Evolutionary conservation across 2,329 filamentous ascomycete genomes (phyloP), one percentile per base, ranked within the genome.

Genomic region (Microcera coccophila): DNA sequence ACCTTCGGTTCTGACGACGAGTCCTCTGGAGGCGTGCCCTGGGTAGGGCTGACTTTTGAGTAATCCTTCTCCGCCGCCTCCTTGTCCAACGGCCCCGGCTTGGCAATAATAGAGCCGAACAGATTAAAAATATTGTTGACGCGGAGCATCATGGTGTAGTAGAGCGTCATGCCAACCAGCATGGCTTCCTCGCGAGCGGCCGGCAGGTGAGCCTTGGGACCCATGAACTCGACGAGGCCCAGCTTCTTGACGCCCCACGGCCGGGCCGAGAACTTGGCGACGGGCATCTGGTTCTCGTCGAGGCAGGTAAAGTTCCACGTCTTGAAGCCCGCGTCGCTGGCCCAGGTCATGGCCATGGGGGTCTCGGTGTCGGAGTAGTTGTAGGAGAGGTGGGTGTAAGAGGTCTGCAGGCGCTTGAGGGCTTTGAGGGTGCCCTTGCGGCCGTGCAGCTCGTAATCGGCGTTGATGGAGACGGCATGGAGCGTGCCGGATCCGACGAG

Each of bases 241-340:
- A 53, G 18, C 4, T 54, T 53, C 17, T 40, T 46, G 2, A 47
- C 16, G 7, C 45, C 41, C 39, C 47, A 55, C 2, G 19, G 15
- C 18, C 48, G 47, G 3, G 53, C 45, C 0, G 49, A 45, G 36
- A 55, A 57, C n/a, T 36, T 52, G 14, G 54, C 54, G 1, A 57
- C 54, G 2, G 54, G 49, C 28, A 42, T 31, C 14, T 42, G 32
- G 17, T 55, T 39, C 31, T 52, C 50, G 7, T 54, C 51, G 3
- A 52, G 38, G 5, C 54, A 57, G 28, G 47, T 48, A 24, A 57
- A 57, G 21, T 54, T 45, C 54, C 54, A 57, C 5, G 38, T 51
- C 45, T 50, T 55, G 38, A 57, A 52, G 33, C 37, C 39, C 10
- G 39, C 38, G 0, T 16, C 22, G 26, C 49, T 54, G 1, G 46